Evolutionary conservation across 768 basidiomycete species (phyloP), one percentile per base, ranked within the genome.

Genomic region (Leccinum broughii): DNA sequence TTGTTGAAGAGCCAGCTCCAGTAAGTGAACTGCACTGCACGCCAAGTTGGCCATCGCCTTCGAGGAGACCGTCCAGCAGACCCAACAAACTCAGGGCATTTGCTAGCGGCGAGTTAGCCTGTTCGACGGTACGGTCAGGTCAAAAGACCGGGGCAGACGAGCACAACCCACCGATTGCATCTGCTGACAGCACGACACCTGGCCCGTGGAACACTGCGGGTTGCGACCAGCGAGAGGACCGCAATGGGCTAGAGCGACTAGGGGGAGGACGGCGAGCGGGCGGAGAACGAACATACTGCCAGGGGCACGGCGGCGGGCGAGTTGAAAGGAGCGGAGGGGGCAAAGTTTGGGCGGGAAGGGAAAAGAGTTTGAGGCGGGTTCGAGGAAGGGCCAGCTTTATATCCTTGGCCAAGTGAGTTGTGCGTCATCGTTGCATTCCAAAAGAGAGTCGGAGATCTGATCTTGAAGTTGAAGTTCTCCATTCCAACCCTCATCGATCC

Each of bases 281-380:
- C 35, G 41, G 48, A 24, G 48, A 44, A 30, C 51, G 61, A 64
- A 57, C 70, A 71, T 71, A 14, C 1, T 62, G 55, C 34, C 28
- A 48, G 58, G 34, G 50, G 39, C 15, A 14, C 50, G 61, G 41
- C 58, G 62, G 62, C 35, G 60, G 55, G 61, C 4, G 30, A 4
- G 30, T 49, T 15, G 28, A 70, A 70, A 72, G 63, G 69, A 70
- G 65, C 59, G 69, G 54, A 65, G 35, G 57, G 70, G 68, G 54
- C 63, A 58, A 22, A 61, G 54, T 32, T 32, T 60, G 54, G 37
- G 59, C 56, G 30, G 22, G n/a, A 24, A 49, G 51, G 58, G 50
- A 52, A 55, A 65, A 30, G 10, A 55, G 59, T 2, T 46, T 67
- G 57, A 24, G 58, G 54, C 57, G 35, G 56, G 20, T 46, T 32